Base-by-base conservation (phyloP, 1,284 basidiomycete species). In the Microbotryomycetes sp. region DNA sequence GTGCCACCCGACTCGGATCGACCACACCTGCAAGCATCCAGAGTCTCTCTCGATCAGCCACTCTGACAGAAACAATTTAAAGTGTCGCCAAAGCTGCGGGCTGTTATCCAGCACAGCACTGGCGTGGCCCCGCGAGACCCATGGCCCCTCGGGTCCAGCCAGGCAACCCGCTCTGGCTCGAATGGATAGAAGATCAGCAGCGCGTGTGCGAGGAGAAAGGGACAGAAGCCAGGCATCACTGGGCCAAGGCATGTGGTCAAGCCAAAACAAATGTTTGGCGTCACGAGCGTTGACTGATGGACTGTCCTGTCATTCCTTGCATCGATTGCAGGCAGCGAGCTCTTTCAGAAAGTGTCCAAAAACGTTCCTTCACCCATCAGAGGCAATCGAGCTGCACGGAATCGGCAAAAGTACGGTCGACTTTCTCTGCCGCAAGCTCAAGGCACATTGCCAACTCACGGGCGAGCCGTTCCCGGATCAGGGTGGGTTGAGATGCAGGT, bases 161-260 rank as follows among this genome's bases (percentile, higher is more conserved):
- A 11, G 67, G 67, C 30, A 68, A 68, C 57, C 67, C 67, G 0
- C 47, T 61, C 3, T 68, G 67, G 67, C 48, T 60, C 3, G 49
- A 58, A 9, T 68, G 64, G 67, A 26, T 68, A 18, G 53, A 62
- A 35, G 45, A 60, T 5, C 48, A 57, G 45, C 64, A 46, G 2
- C 11, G 29, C 4, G 31, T 31, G 23, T n/a, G 26, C n/a, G 61
- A 60, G 4, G 61, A 59, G 6, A 48, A 30, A 13, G 64, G 61
- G 2, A 28, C 21, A 3, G 64, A 64, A 48, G 28, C 60, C 3
- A 52, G 46, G 1, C 50, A 61, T 13, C 16, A 61, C 3, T 68
- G 53, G 54, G 62, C 57, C 23, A 63, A 50, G 54, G 66, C 62
- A 11, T 30, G 54, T 47, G 24, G 35, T 26, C 5, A 13, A n/a